phyloP scores from a whole-genome alignment of 805 yeast species.

The Monosporozyma solicola region DNA sequence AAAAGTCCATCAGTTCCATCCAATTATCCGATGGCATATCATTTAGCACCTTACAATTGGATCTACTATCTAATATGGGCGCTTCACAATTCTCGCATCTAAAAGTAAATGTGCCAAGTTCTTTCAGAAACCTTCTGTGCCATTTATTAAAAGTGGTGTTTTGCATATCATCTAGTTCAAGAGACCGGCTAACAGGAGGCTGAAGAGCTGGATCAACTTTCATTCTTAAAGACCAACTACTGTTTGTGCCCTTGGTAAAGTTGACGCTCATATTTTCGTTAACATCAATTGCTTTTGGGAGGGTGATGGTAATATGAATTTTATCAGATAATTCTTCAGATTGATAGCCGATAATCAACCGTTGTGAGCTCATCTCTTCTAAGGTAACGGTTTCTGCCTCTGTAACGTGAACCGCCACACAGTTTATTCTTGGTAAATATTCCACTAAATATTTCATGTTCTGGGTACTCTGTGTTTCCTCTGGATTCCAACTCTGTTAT shows the following conservation, averaged over 20 bases:
- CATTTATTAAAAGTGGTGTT: not conserved
- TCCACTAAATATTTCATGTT: constrained; percentile 6
- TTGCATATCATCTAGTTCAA: not conserved
- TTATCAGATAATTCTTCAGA: not conserved
- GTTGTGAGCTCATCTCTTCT: not conserved
- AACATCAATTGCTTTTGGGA: constrained; percentile 7
- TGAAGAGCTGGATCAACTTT: constrained; percentile 1
- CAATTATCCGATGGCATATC: constrained; percentile 89
- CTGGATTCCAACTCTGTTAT: not conserved
- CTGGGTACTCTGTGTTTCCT: not conserved
- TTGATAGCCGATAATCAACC: constrained; percentile 1
- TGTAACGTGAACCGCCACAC: constrained; percentile 14
- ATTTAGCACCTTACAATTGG: constrained; percentile 15
- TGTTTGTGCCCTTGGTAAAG: constrained; percentile 1
- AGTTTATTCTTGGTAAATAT: constrained; percentile 12
- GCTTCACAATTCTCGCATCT: constrained; percentile 1
- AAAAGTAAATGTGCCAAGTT: not conserved
- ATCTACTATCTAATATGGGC: not conserved
- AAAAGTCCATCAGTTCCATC: constrained; percentile 92
- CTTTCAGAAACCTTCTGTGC: constrained; percentile 1
- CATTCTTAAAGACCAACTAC: constrained; percentile 7
- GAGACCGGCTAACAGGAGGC: not conserved
- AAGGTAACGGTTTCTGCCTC: constrained; percentile 2
- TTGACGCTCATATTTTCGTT: not conserved
- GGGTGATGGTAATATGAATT: not conserved